phyloP scores from a whole-genome alignment of 345 rosid species.

The Citrus sinensis region DVS_A1.0 CM039169.1:33888001-33888500 shows the following conservation, averaged over 20 bases:
- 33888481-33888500: slow-evolving; percentile 87
- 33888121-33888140: slow-evolving; percentile 24
- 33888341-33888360: slow-evolving; percentile 68
- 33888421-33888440: slow-evolving; percentile 72
- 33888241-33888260: slow-evolving; percentile 31
- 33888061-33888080: neutral
- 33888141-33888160: neutral
- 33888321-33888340: slow-evolving; percentile 60
- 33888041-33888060: neutral
- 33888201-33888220: neutral
- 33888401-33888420: slow-evolving; percentile 60
- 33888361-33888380: slow-evolving; percentile 61
- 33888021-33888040: neutral
- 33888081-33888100: neutral
- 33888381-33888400: slow-evolving; percentile 75
- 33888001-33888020: neutral
- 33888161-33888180: slow-evolving; percentile 14
- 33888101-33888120: neutral
- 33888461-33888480: slow-evolving; percentile 77
- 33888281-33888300: slow-evolving; percentile 59
- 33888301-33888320: slow-evolving; percentile 36
- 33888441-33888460: slow-evolving; percentile 66
- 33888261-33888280: slow-evolving; percentile 61
- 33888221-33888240: slow-evolving; percentile 17
- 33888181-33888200: neutral